Base-by-base conservation (phyloP, 2,329 filamentous ascomycete species). In the Fusarium nygamai region DNA sequence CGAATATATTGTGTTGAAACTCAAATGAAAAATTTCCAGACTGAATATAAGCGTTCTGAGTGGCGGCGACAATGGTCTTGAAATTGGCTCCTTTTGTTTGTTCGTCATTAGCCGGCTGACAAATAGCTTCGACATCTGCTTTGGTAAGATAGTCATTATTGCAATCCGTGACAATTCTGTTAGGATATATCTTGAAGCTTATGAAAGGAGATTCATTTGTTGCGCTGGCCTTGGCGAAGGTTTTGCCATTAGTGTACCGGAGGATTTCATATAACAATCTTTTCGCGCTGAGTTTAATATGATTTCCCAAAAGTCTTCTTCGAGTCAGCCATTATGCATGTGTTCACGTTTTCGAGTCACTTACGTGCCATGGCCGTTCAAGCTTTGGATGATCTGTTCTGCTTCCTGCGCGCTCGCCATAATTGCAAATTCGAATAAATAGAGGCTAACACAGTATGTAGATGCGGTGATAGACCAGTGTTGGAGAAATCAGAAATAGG, bases 231-330 rank as follows among this genome's bases (percentile, higher is more conserved):
- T 22, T 69, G 4, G 14, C 6, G 8, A 75, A 75, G n/a, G 20
- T n/a, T 61, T 64, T 69, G 11, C 58, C 61, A 27, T 68, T 64
- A 8, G 56, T 39, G 47, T 72, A 65, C 19, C 62, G 65, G 57
- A 75, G 39, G 29, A 73, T 34, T 57, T 75, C 73, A 57, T 65
- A 75, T 16, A 75, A 58, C 19, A 73, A 69, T 46, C 59, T 60
- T 24, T 71, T 66, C 1, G 61, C 54, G 47, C 47, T 64, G 12
- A 53, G 47, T 22, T 69, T 54, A 24, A 74, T 60, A 41, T 71
- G 41, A 12, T 64, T 66, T 31, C 67, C 64, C 17, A 64, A 27
- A n/a, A 31, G 31, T 4, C 60, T 57, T 57, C 13, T 39, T 8
- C 3, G 2, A 31, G 33, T 62, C 22, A 62, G 31, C 9, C 2